Evolutionary conservation across 805 yeast genomes (phyloP), one percentile per base, ranked within the genome.

Genomic region (Candida cerambycidarum): DNA sequence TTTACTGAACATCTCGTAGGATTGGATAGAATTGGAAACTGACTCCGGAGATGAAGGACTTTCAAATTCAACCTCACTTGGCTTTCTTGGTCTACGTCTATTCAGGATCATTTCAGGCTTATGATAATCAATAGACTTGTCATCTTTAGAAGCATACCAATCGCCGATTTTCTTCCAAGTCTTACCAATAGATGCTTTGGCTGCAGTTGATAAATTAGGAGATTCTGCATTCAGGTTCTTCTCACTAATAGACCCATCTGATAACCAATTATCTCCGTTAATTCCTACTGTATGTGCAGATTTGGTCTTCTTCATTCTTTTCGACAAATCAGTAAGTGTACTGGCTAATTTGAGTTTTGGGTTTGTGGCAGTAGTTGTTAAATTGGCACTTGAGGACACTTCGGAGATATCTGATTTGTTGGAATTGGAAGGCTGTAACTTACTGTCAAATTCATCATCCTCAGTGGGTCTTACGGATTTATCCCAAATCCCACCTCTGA

Each of bases 401-500:
- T 18, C 42, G 6, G 42, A 33, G n/a, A 25, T 27, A 14, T 43
- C 46, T 5, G 46, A 38, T n/a, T 43, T 38, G 12, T 21, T 28
- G 11, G 44, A 30, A 11, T 31, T 11, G 15, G 27, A 35, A 11
- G 40, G 17, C 14, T n/a, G n/a, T n/a, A n/a, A n/a, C n/a, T 40
- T 40, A 1, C 31, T 13, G 9, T 28, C 34, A 11, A 40, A 33
- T n/a, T 40, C 44, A 16, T 32, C 29, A 8, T 9, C 19, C 8
- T 24, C 27, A 2, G 12, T 17, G 12, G 42, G 42, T 25, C 43
- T 55, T 1, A 35, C 55, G 0, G 62, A 43, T 16, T 71, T 69
- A 49, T 84, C 89, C 98, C 98, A 92, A 17, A 92, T 80, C 13
- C 99, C 99, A 39, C 97, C 99, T 49, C 97, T 76, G 60, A 81